Percentiles rank a stretch among this genome's conserved stretches.
Evolutionary conservation across 495 filamentous ascomycete species (phyloP).

Genomic region (Daldinia caldariorum): DNA sequence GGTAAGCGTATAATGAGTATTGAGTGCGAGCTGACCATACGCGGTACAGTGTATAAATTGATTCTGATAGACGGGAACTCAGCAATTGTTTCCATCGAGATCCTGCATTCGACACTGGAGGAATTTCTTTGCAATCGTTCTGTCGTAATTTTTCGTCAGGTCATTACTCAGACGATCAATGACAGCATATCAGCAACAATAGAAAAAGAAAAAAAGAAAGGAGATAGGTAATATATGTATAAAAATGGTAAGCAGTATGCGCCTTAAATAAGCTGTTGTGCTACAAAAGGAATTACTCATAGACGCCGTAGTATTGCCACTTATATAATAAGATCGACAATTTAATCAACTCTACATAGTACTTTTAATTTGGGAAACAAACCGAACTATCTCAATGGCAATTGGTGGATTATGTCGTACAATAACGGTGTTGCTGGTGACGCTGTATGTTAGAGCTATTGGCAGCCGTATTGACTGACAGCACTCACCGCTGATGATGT

Average conservation of each 20-base stretch:
- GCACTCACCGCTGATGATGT: slow-evolving; percentile 11
- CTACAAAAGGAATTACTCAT: slow-evolving; percentile 12
- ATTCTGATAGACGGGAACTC: slow-evolving; percentile 17
- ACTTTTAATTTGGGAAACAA: slow-evolving; percentile 9
- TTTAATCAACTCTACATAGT: background rate
- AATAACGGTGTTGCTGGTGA: slow-evolving; percentile 29
- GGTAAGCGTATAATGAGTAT: slow-evolving; percentile 12
- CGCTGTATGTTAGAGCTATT: slow-evolving; percentile 10
- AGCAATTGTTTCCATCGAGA: slow-evolving; percentile 28
- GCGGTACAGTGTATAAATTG: slow-evolving; percentile 18
- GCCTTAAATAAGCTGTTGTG: slow-evolving; percentile 1
- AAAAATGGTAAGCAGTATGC: background rate
- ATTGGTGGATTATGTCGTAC: slow-evolving; percentile 24
- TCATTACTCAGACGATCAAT: slow-evolving; percentile 2
- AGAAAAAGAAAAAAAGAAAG: background rate
- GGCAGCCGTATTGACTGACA: background rate
- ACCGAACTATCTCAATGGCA: slow-evolving; percentile 3
- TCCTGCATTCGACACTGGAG: slow-evolving; percentile 26
- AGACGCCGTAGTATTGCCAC: slow-evolving; percentile 8
- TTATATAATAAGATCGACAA: slow-evolving; percentile 19
- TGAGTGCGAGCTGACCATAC: slow-evolving; percentile 10
- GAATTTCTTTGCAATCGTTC: background rate
- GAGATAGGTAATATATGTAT: background rate
- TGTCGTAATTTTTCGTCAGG: slow-evolving; percentile 1
- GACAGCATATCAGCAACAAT: background rate